Evolutionary conservation across 108 stramenopile genomes (phyloP), one percentile per base, ranked within the genome.

Genomic region (Cylindrotheca fusiformis): DNA sequence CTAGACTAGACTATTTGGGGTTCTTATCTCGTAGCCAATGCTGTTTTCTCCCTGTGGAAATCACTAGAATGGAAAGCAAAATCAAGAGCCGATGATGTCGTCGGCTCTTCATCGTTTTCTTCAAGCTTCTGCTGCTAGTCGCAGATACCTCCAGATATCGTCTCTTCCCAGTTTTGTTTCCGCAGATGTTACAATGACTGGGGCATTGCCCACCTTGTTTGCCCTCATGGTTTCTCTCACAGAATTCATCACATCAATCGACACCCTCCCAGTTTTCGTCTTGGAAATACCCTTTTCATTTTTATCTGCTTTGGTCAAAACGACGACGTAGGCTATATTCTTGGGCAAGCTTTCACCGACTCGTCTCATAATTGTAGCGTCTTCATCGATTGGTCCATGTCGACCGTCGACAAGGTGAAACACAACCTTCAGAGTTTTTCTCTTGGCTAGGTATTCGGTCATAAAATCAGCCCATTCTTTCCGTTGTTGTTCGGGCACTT

Each of bases 221-320:
- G 72, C 73, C 21, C 74, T 77, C 90, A 91, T 91, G n/a, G 80
- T 74, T 19, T 82, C 67, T 33, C 76, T 60, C 8, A 95, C 56
- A 30, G 57, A 78, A 24, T 83, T 75, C 76, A 83, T 64, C 14
- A 90, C 81, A 27, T 72, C 67, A 4, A 55, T 48, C 29, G 72
- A 68, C 1, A 90, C 91, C 67, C 86, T 91, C n/a, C 90, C 91
- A 27, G 74, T 48, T 48, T 87, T 80, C 8, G 80, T 82, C 32
- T 76, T 72, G 1, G 69, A 68, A 23, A 67, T 65, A 21, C 78
- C 76, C 68, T 91, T 90, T n/a, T 80, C 88, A 69, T 93, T 93
- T 61, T 96, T 96, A 66, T 96, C 96, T 5, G 87, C 88, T 68
- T 98, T 98, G 30, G 97, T 98, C 56, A 98, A 71, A 12, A 97